Evolutionary conservation across 148 eudicot species (phyloP).

Genomic region (Persicaria tinctoria): DNA sequence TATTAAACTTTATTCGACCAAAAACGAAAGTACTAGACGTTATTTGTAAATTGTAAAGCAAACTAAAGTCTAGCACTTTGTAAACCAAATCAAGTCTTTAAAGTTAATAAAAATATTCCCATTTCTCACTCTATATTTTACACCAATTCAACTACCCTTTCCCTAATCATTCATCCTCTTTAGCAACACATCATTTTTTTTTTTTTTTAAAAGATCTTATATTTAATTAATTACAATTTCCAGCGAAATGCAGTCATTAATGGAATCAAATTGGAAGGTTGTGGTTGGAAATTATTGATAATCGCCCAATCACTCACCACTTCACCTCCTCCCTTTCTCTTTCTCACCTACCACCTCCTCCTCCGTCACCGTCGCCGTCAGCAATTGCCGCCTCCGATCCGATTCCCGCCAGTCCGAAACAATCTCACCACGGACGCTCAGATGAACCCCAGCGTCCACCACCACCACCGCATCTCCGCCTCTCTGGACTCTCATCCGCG

Average conservation of each 20-base stretch:
- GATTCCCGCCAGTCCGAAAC: background rate
- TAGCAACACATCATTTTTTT: no score
- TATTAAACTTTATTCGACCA: no score
- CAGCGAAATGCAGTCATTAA: background rate
- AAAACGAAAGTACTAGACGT: no score
- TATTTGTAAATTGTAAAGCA: no score
- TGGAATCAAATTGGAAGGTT: background rate
- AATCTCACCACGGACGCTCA: slow-evolving; percentile 2
- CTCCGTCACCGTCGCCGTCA: background rate
- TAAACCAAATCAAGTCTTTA: no score
- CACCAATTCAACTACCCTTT: no score
- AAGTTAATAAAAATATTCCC: no score
- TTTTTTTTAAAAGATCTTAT: background rate
- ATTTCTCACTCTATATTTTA: no score
- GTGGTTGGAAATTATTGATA: slow-evolving; percentile 1
- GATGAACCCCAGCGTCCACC: background rate
- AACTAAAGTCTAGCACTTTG: no score
- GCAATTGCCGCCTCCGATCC: background rate
- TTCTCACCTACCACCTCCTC: background rate
- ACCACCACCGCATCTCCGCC: background rate
- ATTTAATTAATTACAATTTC: slow-evolving; percentile 7
- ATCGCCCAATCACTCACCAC: background rate
- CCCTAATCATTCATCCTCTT: no score
- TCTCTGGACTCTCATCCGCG: slow-evolving; percentile 5
- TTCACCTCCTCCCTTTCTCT: background rate